A percentile compares a stretch with the other conserved stretches of the same genome.
Conservation (phyloP, 176 grass and related monocot species). For the Paspalum vaginatum region DNA sequence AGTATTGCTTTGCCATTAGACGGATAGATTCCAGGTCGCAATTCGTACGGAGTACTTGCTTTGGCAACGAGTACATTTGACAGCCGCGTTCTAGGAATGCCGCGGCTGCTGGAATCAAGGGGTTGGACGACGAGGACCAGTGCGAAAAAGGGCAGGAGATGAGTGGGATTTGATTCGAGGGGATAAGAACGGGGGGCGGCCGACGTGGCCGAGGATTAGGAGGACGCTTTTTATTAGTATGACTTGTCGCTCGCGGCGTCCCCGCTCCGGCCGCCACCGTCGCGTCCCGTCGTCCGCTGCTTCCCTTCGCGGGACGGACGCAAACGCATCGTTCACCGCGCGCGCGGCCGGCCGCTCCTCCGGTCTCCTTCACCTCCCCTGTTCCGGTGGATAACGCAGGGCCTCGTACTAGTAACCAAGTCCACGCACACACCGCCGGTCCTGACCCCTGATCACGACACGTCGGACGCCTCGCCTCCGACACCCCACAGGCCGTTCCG, state of each 20-base stretch:
- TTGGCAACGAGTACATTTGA: background rate
- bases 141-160: background rate
- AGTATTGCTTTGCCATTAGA: background rate
- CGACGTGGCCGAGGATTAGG: background rate
- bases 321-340: background rate
- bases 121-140: background rate
- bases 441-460: background rate
- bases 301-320: background rate
- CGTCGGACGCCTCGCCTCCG: background rate
- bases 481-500: background rate
- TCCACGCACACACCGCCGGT: background rate
- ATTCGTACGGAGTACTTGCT: too few relatives aligned
- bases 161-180: slow-evolving; percentile 6
- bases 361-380: background rate
- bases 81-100: background rate
- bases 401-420: background rate
- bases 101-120: background rate
- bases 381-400: background rate
- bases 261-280: too few relatives aligned
- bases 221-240: slow-evolving; percentile 5
- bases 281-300: background rate
- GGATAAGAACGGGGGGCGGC: slow-evolving; percentile 18
- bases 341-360: too few relatives aligned
- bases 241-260: background rate
- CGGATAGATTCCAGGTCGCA: too few relatives aligned